These are phyloP conservation scores for Tripidium arundinaceum DNA, from an alignment of 202 grass and related monocot genomes.

Conservation along the genomic window DNA sequence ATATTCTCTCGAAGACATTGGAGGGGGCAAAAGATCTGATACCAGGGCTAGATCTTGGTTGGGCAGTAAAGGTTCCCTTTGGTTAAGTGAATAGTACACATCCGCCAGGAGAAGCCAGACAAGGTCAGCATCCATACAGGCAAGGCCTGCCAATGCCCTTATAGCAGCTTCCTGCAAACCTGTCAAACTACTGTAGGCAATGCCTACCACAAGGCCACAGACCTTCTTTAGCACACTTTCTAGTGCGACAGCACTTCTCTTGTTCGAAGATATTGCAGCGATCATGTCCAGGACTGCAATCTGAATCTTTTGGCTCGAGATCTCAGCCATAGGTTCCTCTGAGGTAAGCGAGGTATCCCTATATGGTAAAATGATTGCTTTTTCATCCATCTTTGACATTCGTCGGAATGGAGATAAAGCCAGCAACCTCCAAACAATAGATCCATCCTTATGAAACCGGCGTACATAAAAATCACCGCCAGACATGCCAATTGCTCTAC, in stretches of 20 bases:
- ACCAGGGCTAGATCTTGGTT: conserved; percentile 44
- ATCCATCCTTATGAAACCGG: conserved; percentile 77
- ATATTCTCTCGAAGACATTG: conserved; percentile 59
- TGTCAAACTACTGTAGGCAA: conserved; percentile 64
- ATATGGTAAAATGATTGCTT: conserved; percentile 79
- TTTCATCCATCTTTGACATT: conserved; percentile 41
- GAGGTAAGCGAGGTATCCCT: conserved; percentile 50
- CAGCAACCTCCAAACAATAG: conserved; percentile 67
- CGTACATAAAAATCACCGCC: conserved; percentile 87
- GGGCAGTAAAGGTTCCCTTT: conserved; percentile 45
- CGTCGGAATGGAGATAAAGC: conserved; percentile 67
- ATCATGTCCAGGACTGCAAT: conserved; percentile 80
- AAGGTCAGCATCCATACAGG: conserved; percentile 74
- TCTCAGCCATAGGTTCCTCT: conserved; percentile 80
- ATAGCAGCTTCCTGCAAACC: conserved; percentile 64
- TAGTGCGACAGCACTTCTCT: conserved; percentile 62
- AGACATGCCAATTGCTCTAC: conserved; percentile 57
- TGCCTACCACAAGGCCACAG: conserved; percentile 74
- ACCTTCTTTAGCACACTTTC: conserved; percentile 72
- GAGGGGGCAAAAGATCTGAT: conserved; percentile 60
- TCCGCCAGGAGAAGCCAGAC: conserved; percentile 94
- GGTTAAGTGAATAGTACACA: conserved; percentile 72
- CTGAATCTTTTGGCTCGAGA: conserved; percentile 91
- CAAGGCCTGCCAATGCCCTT: conserved; percentile 64
- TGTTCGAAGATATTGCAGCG: conserved; percentile 53